Conservation (phyloP, 805 yeast genomes). For the Candida nonsorbophila region DNA sequence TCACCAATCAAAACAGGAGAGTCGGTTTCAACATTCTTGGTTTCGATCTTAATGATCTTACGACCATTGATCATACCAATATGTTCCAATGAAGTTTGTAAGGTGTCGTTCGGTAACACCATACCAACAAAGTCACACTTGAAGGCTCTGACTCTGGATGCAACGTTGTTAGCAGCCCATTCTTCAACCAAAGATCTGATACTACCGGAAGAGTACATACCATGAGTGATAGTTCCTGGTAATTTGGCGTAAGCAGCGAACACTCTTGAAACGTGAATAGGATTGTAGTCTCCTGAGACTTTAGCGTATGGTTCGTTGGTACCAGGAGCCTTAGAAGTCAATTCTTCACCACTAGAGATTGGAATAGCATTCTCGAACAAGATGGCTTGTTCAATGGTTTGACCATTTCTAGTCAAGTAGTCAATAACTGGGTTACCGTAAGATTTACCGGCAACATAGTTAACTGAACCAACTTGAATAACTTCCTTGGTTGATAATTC, state of each 20-base stretch:
- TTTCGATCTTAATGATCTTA: constrained; percentile 89
- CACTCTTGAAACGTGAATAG: constrained; percentile 94
- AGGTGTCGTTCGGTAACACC: constrained; percentile 94
- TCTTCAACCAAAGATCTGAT: constrained; percentile 93
- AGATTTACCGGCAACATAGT: constrained; percentile 85
- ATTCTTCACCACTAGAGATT: constrained; percentile 59
- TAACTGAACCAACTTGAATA: constrained; percentile 75
- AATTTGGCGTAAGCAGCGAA: constrained; percentile 89
- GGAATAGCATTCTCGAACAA: constrained; percentile 88
- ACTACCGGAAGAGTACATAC: constrained; percentile 97
- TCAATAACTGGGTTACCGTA: constrained; percentile 98
- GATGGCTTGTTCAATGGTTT: constrained; percentile 90
- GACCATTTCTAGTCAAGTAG: constrained; percentile 86
- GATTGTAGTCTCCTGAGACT: constrained; percentile 97
- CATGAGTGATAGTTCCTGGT: constrained; percentile 98
- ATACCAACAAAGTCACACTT: constrained; percentile 87
- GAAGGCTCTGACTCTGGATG: constrained; percentile 93
- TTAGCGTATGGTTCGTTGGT: constrained; percentile 95
- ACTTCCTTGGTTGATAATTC: constrained; percentile 92
- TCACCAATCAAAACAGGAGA: constrained; percentile 81
- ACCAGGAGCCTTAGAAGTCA: constrained; percentile 79
- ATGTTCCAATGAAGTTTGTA: constrained; percentile 86
- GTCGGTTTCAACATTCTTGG: constrained; percentile 76
- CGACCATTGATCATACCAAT: constrained; percentile 99
- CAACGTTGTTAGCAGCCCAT: constrained; percentile 97